Evolutionary conservation across 169 alveolate genomes (phyloP).

Genomic region (Amoebophrya sp.): DNA sequence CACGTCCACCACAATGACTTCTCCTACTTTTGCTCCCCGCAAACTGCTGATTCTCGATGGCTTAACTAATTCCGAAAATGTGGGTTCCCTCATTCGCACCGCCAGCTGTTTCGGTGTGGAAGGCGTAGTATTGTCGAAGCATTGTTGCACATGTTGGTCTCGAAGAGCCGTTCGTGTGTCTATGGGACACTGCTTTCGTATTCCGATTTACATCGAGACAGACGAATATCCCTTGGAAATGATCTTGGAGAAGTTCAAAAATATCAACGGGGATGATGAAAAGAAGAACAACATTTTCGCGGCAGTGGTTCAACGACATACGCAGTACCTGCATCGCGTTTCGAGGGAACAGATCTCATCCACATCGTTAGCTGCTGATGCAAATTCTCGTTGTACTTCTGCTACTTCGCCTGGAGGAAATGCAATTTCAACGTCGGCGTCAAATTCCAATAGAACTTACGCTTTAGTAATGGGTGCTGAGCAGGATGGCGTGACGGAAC

Average conservation of each 20-base stretch:
- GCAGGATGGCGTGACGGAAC: neutral
- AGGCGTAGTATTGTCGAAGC: neutral
- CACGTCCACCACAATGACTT: no score
- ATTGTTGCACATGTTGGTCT: neutral
- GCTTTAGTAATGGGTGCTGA: neutral
- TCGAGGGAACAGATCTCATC: neutral
- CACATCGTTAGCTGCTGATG: no score
- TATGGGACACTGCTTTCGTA: neutral
- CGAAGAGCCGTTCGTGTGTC: neutral
- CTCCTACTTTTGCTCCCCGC: no score
- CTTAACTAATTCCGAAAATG: neutral
- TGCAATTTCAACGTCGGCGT: no score
- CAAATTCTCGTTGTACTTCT: no score
- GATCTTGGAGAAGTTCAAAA: neutral
- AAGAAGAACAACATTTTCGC: neutral
- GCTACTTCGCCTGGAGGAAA: no score
- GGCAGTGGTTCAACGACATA: neutral
- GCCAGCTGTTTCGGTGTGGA: neutral
- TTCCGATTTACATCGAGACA: neutral
- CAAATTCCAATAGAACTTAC: no score
- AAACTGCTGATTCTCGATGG: neutral
- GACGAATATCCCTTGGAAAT: neutral
- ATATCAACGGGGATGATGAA: neutral
- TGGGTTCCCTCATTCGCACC: neutral
- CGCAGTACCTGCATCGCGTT: neutral